Evolutionary conservation across 371 early-diverging fungal species (phyloP), one percentile per base, ranked within the genome.

Genomic region (Lichtheimia ornata): DNA sequence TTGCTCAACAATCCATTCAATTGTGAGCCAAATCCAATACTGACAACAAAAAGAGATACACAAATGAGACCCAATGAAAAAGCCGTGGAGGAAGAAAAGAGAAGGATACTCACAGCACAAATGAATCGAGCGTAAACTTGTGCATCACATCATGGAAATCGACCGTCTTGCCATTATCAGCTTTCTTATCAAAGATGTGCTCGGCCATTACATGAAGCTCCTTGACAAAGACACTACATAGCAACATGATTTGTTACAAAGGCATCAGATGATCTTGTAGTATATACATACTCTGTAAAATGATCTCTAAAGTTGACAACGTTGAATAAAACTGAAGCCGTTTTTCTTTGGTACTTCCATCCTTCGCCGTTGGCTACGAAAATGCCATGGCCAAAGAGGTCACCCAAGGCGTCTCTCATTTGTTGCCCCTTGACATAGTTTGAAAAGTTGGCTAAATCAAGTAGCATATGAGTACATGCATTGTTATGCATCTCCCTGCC

Each of bases 271-370:
- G n/a, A n/a, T n/a, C n/a, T n/a, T 22, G 22, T 22, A 22, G 2
- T 2, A 22, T 12, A 43, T 11, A 22, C 67, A 22, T 62, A 70
- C 75, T 64, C 75, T 53, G 73, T 75, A 43, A 81, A 77, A 51
- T 74, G 76, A 24, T 82, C 78, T 7, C 83, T 69, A 69, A 84
- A 84, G 15, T 83, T 83, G 55, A 71, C 76, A 69, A 74, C 77
- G 30, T 75, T 79, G 49, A 85, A 85, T 49, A 85, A 78, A 47
- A 81, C 67, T 47, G 76, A 71, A 1, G 85, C 82, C 15, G 71
- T 64, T 50, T 79, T 79, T 24, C 77, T 67, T 56, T 77, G 82
- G 44, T 66, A 71, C 24, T 61, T 64, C 82, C 82, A 81, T 56
- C 66, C 58, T 63, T 79, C 72, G 14, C 79, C 79, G 45, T 76